Evolutionary conservation across 2,329 filamentous ascomycete species (phyloP), one percentile per base, ranked within the genome.

Genomic region (Fusarium pseudonygamai): DNA sequence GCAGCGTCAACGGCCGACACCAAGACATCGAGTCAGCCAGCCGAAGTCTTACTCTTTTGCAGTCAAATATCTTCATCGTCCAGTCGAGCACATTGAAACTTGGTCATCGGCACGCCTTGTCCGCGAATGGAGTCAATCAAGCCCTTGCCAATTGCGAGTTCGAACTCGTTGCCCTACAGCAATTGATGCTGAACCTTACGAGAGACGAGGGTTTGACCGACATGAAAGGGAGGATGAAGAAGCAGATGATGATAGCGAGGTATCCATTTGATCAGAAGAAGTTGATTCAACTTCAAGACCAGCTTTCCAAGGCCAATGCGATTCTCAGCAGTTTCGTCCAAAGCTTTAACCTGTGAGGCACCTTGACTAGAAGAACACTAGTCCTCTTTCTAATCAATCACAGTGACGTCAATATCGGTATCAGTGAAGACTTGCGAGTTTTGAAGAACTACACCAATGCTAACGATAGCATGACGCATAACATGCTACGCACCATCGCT

Each of bases 181-280:
- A 15, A 7, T 0, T 60, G 0, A 14, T 67, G 8, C 1, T 58
- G 0, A 4, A 30, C 4, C 16, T 67, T 1, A 39, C 8, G 1
- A 20, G 13, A 15, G 22, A 11, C 1, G 30, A 18, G 10, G 24
- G 15, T 1, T 3, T 18, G 10, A 7, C 22, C 1, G 7, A 11
- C 1, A 8, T 5, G 3, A 58, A 47, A 3, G 22, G 22, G 18
- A 42, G 24, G 18, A n/a, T 24, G 46, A 34, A 22, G 11, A 42
- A 22, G 34, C 34, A 58, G 24, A 24, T 15, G 7, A 34, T 8
- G n/a, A 7, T 26, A 20, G 36, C 20, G 3, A 4, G 34, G 2
- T 67, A 67, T 26, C 64, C 64, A 0, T 67, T 67, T 1, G 46
- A 67, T 16, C 45, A 50, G 28, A 65, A 60, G 10, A 47, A 24